Conservation (phyloP, 306 rosid species). For the Styphnolobium japonicum region DNA sequence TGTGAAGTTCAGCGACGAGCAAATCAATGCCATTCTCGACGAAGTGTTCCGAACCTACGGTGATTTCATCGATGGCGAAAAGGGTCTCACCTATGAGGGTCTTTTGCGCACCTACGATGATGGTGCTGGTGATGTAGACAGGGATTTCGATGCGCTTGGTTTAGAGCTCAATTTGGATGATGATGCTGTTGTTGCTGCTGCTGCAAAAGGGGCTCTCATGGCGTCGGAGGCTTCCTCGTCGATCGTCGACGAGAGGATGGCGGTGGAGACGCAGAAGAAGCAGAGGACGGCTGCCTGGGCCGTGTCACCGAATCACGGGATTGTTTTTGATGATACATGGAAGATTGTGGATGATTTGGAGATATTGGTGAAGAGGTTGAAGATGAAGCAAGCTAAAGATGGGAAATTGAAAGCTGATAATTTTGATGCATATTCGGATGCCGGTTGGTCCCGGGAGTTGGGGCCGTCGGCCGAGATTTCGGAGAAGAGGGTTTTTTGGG, state of each 20-base stretch:
- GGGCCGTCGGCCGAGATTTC: slow-evolving; percentile 84
- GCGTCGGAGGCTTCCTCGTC: slow-evolving; percentile 81
- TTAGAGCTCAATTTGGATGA: slow-evolving; percentile 61
- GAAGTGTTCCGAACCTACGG: slow-evolving; percentile 89
- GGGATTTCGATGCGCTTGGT: slow-evolving; percentile 94
- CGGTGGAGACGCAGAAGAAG: slow-evolving; percentile 84
- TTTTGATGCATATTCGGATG: slow-evolving; percentile 82
- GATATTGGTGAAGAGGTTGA: slow-evolving; percentile 74
- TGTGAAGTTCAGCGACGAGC: slow-evolving; percentile 97
- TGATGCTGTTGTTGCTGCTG: not conserved
- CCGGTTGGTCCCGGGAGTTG: slow-evolving; percentile 95
- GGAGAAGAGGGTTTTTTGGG: slow-evolving; percentile 84
- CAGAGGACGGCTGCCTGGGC: slow-evolving; percentile 99
- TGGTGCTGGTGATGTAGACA: slow-evolving; percentile 96
- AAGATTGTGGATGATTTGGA: slow-evolving; percentile 97
- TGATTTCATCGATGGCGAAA: slow-evolving; percentile 84
- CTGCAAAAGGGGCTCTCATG: slow-evolving; percentile 36
- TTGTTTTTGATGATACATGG: slow-evolving; percentile 96
- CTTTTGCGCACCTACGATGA: slow-evolving; percentile 91
- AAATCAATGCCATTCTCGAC: slow-evolving; percentile 94
- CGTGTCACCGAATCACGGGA: slow-evolving; percentile 90
- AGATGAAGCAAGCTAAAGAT: slow-evolving; percentile 76
- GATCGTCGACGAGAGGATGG: slow-evolving; percentile 65
- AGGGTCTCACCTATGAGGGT: slow-evolving; percentile 89
- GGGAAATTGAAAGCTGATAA: slow-evolving; percentile 84